Evolutionary conservation across 352 stramenopile species (phyloP).

Genomic region (Aphanomyces euteiches): DNA sequence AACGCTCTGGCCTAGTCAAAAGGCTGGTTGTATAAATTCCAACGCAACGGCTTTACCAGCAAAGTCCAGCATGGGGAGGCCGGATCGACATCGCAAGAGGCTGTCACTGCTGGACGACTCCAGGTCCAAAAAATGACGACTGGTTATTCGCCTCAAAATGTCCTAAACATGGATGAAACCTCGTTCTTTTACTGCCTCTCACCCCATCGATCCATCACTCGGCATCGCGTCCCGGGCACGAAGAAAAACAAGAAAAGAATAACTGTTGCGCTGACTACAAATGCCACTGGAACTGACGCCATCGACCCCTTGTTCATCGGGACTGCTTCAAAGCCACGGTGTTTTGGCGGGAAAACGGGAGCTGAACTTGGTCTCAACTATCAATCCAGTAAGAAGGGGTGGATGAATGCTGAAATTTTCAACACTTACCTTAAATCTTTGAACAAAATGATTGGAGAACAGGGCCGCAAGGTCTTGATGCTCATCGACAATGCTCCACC

Average conservation of each 20-base stretch:
- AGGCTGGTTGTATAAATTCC: constrained; percentile 29
- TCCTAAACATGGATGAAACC: constrained; percentile 34
- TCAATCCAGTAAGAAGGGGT: constrained; percentile 3
- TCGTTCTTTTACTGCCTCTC: constrained; percentile 29
- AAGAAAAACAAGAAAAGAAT: constrained; percentile 17
- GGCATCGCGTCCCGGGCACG: not conserved
- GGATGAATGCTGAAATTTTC: constrained; percentile 22
- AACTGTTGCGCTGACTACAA: constrained; percentile 6
- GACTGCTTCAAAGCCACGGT: not conserved
- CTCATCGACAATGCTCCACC: constrained; percentile 9
- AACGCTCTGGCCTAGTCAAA: not conserved
- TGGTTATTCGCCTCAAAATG: constrained; percentile 18
- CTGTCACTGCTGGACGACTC: not conserved
- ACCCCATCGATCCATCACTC: not conserved
- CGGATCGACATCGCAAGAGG: constrained; percentile 6
- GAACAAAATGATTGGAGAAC: not conserved
- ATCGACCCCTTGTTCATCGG: constrained; percentile 14
- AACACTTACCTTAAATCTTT: not conserved
- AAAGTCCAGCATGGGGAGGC: constrained; percentile 26
- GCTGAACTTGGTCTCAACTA: constrained; percentile 13
- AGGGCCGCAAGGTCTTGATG: constrained; percentile 9
- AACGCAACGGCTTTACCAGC: constrained; percentile 27
- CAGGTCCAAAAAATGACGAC: constrained; percentile 1
- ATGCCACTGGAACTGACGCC: constrained; percentile 6
- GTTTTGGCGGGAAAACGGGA: not conserved